Base-by-base conservation (phyloP, 306 rosid genomes). In the Cucurbita ficifolia region DNA sequence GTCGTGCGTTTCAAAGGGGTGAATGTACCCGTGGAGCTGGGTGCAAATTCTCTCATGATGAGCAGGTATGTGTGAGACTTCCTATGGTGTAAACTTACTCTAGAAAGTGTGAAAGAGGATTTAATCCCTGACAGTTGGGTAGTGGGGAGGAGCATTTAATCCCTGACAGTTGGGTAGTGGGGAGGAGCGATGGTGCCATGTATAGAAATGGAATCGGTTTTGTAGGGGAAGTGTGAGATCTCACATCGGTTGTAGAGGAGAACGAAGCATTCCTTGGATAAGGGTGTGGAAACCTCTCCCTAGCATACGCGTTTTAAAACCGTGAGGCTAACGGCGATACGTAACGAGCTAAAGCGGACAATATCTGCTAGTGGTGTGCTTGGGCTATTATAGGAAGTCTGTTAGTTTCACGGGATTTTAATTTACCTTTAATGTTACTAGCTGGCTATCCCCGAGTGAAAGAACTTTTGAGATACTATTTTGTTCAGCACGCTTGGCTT, bases 1-100 rank as follows among this genome's bases (percentile, higher is more conserved):
- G 99, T 76, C 94, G 97, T 50, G 97, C 96, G 59, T 94, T 91
- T 40, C 99, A 91, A 78, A 90, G 80, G 75, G 99, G 99, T 14
- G 85, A 94, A 58, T 94, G 99, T 60, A 94, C 91, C 57, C 96
- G 96, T 50, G 99, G 97, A 72, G 96, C 84, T 70, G 78, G 87
- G 42, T 94, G 99, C 87, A 91, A 81, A 75, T 94, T 94, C 83
- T 90, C 97, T 70, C 97, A 94, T 42, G 87, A 94, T 74, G 96
- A 90, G 67, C 89, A 88, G 78, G 98, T 93, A 76, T 1, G 7
- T 49, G 18, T 5, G 53, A 49, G 53, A 49, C 53, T 7, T 49
- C 7, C 53, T 49, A 1, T 49, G 4, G 6, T 49, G 18, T 49
- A 49, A 49, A 49, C 6, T 49, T 49, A 0, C 53, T 49, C 53